These are phyloP conservation scores for Ganoderma leucocontextum DNA, from an alignment of 1,284 basidiomycete species.

Conservation along the genomic window DNA sequence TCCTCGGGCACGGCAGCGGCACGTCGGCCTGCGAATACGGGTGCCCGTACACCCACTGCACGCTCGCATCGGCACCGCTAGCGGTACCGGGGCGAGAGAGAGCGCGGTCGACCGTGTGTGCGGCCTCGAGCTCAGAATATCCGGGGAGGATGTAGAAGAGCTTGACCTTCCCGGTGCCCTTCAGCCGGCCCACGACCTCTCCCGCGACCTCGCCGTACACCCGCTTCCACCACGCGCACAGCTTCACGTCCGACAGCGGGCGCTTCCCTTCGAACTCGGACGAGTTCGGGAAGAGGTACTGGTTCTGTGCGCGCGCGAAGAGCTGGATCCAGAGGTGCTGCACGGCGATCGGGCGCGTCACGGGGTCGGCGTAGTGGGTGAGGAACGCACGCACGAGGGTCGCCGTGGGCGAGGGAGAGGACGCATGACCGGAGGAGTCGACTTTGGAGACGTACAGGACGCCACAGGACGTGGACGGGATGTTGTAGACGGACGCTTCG, in stretches of 20 bases:
- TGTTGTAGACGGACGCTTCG: constrained; percentile 83
- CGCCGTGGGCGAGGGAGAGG: constrained; percentile 67
- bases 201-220: constrained; percentile 66
- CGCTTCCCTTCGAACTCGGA: constrained; percentile 77
- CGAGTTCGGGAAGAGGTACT: constrained; percentile 97
- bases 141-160: constrained; percentile 81
- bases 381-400: constrained; percentile 77
- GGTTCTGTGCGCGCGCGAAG: constrained; percentile 90
- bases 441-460: constrained; percentile 95
- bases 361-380: constrained; percentile 72
- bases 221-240: constrained; percentile 95
- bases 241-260: constrained; percentile 79
- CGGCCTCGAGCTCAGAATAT: constrained; percentile 74
- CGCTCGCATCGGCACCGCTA: constrained; percentile 14
- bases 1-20: constrained; percentile 62
- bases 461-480: constrained; percentile 72
- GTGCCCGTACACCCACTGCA: constrained; percentile 79
- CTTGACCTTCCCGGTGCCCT: constrained; percentile 42
- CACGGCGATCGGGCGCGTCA: constrained; percentile 64
- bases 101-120: constrained; percentile 55
- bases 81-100: constrained; percentile 34
- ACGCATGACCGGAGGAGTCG: constrained; percentile 88
- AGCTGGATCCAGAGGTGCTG: constrained; percentile 82
- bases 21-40: constrained; percentile 72
- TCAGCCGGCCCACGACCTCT: constrained; percentile 43